These are phyloP conservation scores for Desmodesmus armatus DNA, from an alignment of 139 green algal species.

Conservation along the genomic window DNA sequence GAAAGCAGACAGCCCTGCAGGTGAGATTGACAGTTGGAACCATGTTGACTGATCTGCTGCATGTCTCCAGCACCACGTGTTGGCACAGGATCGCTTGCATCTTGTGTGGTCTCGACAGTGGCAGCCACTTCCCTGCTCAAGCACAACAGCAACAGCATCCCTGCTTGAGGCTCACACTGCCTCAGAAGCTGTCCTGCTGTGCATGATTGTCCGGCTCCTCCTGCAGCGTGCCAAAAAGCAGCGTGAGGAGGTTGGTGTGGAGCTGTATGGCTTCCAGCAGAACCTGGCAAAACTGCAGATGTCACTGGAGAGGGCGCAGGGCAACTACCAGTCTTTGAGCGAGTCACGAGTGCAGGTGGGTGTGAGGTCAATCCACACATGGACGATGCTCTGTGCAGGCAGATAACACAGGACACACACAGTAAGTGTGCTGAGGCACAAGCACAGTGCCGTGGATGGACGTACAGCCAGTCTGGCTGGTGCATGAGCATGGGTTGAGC, in stretches of 20 bases:
- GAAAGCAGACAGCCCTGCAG: slow-evolving; percentile 79
- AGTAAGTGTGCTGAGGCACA: too few species aligned
- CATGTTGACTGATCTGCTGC: too few species aligned
- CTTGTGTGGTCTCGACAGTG: background rate
- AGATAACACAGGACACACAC: too few species aligned
- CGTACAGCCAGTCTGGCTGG: too few species aligned
- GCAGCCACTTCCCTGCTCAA: background rate
- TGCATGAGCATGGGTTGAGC: too few species aligned
- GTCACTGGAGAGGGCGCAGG: slow-evolving; percentile 79
- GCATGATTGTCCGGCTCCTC: background rate
- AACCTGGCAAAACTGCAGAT: slow-evolving; percentile 89
- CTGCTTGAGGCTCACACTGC: background rate
- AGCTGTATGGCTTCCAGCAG: slow-evolving; percentile 95
- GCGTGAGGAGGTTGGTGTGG: slow-evolving; percentile 86
- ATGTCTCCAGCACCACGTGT: too few species aligned
- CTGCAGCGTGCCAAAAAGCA: slow-evolving; percentile 62
- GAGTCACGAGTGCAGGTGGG: slow-evolving; percentile 51
- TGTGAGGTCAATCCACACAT: too few species aligned
- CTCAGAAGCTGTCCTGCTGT: too few species aligned
- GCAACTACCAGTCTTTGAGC: slow-evolving; percentile 69
- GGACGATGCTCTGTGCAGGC: too few species aligned
- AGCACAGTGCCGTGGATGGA: too few species aligned
- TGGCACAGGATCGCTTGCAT: too few species aligned
- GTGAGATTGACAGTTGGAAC: too few species aligned
- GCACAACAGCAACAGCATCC: background rate